Evolutionary conservation across 2,329 filamentous ascomycete genomes (phyloP), one percentile per base, ranked within the genome.

Genomic region (Byssothecium circinans): DNA sequence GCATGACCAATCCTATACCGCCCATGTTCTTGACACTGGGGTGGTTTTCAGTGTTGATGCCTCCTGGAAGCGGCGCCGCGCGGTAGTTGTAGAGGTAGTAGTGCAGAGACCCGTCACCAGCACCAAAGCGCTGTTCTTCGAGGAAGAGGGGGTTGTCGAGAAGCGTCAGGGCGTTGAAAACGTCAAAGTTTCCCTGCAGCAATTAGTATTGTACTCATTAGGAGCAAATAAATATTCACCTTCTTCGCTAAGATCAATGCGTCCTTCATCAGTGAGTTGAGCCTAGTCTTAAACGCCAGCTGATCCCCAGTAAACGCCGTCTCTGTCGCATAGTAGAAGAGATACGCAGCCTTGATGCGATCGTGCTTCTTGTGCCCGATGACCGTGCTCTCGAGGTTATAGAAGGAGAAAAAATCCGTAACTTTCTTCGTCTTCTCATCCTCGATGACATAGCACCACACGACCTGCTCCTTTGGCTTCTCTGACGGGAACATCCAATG

Each of bases 71-170:
- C n/a, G 86, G 84, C 50, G 88, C 85, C 11, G 90, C 89, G 47
- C 90, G 85, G 78, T 96, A 99, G 75, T 99, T 99, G 81, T 95
- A 99, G 25, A 99, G 78, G 72, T 99, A 99, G 75, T 91, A 99
- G 73, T 99, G 91, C 61, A 99, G 78, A 70, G 94, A 90, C 38
- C 94, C 94, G 69, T 99, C 94, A 25, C 94, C 94, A 4, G 88
- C 86, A 36, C 92, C 94, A 64, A 96, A 99, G 72, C 95, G 95
- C 67, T 96, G 89, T 58, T 96, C 81, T 67, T 92, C 86, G 5
- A 99, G 79, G 81, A 99, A 97, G 17, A 97, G 80, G 0, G 85
- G 87, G 71, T 99, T 99, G 72, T 99, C 92, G 74, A 96, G 86
- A 32, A 96, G 80, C 0, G 91, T 95, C 45, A 99, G 80, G 0